A percentile compares a stretch with the other conserved stretches of the same genome.
phyloP scores from a whole-genome alignment of 2,329 filamentous ascomycete genomes.

The Epichloe bromicola region DNA sequence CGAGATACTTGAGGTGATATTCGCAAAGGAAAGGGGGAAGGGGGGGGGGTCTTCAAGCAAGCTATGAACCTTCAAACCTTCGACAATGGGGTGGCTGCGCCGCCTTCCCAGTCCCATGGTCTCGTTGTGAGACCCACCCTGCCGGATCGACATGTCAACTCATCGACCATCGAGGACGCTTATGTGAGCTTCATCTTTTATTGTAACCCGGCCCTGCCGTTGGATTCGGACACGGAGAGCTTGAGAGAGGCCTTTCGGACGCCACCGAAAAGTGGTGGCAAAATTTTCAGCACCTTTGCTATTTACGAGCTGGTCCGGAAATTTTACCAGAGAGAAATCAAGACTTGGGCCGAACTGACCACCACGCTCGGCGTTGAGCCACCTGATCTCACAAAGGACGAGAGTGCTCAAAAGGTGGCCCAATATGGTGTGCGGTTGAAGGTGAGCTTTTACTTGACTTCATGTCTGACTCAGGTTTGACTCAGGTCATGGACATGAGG shows the following conservation, averaged over 20 bases:
- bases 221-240: slow-evolving; percentile 54
- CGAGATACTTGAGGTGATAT: neutral
- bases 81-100: neutral
- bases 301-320: slow-evolving; percentile 69
- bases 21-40: neutral
- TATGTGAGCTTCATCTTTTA: slow-evolving; percentile 79
- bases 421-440: slow-evolving; percentile 90
- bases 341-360: slow-evolving; percentile 84
- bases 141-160: slow-evolving; percentile 55
- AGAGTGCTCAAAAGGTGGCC: slow-evolving; percentile 86
- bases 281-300: slow-evolving; percentile 65
- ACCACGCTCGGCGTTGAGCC: slow-evolving; percentile 80
- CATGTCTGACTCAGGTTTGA: too few relatives aligned
- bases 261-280: slow-evolving; percentile 77
- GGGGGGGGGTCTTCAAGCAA: neutral
- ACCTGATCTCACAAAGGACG: slow-evolving; percentile 66
- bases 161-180: slow-evolving; percentile 63
- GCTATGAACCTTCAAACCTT: neutral
- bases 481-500: too few relatives aligned
- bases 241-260: slow-evolving; percentile 64
- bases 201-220: slow-evolving; percentile 68
- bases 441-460: slow-evolving; percentile 31
- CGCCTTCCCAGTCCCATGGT: neutral
- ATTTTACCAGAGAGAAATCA: slow-evolving; percentile 71
- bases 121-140: slow-evolving; percentile 24